phyloP scores from a whole-genome alignment of 306 rosid genomes.

The Glycyrrhiza uralensis region DNA sequence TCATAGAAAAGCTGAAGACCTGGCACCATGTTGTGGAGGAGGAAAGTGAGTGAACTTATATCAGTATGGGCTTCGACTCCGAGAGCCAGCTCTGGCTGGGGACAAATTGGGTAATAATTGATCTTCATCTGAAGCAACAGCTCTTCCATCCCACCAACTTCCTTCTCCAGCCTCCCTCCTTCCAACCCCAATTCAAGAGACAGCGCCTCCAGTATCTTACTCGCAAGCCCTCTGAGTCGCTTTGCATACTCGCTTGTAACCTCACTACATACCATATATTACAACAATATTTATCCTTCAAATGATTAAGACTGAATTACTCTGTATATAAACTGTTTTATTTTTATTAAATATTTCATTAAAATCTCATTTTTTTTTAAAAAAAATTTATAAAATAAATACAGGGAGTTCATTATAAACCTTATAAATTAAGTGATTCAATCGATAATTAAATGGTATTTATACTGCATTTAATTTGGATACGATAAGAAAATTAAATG shows the following conservation, averaged over 20 bases:
- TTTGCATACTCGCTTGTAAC: constrained; percentile 65
- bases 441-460: too few relatives aligned
- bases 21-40: constrained; percentile 89
- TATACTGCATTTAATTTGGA: too few relatives aligned
- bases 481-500: too few relatives aligned
- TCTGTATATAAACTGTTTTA: too few relatives aligned
- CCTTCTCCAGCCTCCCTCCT: constrained; percentile 71
- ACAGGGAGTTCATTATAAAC: too few relatives aligned
- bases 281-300: too few relatives aligned
- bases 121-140: constrained; percentile 78
- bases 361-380: too few relatives aligned
- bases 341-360: too few relatives aligned
- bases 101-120: constrained; percentile 81
- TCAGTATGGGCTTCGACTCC: constrained; percentile 94
- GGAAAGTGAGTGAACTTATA: constrained; percentile 71
- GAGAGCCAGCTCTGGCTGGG: constrained; percentile 82
- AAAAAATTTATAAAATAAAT: too few relatives aligned
- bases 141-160: constrained; percentile 80
- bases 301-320: too few relatives aligned
- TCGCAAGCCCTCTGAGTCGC: constrained; percentile 55
- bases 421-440: too few relatives aligned
- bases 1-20: constrained; percentile 73
- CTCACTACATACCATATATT: constrained; percentile 41
- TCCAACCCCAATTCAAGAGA: constrained; percentile 71
- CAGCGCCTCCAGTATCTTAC: constrained; percentile 41